phyloP scores from a whole-genome alignment of 1,284 basidiomycete genomes.

The Butyriboletus appendiculatus region DNA sequence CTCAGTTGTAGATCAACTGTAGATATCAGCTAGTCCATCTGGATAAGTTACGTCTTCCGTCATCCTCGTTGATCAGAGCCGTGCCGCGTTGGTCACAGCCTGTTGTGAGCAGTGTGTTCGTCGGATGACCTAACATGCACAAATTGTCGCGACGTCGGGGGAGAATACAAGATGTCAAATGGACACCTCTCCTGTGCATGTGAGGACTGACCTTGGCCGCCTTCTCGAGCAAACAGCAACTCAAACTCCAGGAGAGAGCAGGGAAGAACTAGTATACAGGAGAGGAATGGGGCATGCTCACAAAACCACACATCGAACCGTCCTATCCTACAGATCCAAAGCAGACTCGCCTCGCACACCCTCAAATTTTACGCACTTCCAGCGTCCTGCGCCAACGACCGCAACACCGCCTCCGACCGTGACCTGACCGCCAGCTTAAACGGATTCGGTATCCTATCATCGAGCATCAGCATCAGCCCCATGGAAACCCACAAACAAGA shows the following conservation, averaged over 20 bases:
- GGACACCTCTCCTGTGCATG: too few relatives aligned
- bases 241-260: too few relatives aligned
- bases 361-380: background rate
- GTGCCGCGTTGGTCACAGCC: too few relatives aligned
- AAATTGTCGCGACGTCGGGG: too few relatives aligned
- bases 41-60: too few relatives aligned
- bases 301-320: background rate
- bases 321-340: background rate
- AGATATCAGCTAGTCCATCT: too few relatives aligned
- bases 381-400: slow-evolving; percentile 40
- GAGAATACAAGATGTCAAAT: background rate
- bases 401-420: slow-evolving; percentile 47
- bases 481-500: background rate
- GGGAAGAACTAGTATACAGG: background rate
- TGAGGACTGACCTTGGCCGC: too few relatives aligned
- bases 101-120: too few relatives aligned
- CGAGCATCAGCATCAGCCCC: background rate
- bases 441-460: slow-evolving; percentile 44
- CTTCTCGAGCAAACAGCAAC: background rate
- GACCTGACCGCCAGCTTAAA: slow-evolving; percentile 51
- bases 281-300: background rate
- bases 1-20: too few relatives aligned
- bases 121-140: too few relatives aligned
- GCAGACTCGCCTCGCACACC: background rate
- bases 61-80: too few relatives aligned